phyloP scores from a whole-genome alignment of 768 basidiomycete species.

The Neoboletus brunneissimus region DNA sequence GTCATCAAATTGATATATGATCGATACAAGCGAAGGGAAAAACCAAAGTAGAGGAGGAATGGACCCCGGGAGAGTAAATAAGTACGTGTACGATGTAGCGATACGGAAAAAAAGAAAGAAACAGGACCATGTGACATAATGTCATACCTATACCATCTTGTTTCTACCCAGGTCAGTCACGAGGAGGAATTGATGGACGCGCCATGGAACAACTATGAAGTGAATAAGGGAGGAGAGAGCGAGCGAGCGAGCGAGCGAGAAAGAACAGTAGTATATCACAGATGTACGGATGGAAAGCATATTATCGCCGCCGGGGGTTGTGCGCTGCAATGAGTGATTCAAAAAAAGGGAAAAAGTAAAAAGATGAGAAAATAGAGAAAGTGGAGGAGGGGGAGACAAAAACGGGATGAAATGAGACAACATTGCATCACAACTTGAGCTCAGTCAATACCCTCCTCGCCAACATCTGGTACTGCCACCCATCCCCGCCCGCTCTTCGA shows the following conservation, averaged over 20 bases:
- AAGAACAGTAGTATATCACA: conserved; percentile 20
- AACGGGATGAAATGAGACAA: neutral
- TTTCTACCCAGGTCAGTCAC: conserved; percentile 4
- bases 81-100: neutral
- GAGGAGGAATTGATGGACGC: neutral
- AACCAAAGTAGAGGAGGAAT: neutral
- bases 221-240: neutral
- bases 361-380: neutral
- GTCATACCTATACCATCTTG: neutral
- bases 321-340: conserved; percentile 6
- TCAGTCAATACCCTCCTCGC: conserved; percentile 85
- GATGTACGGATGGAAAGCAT: conserved; percentile 18
- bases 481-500: conserved; percentile 83
- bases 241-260: neutral
- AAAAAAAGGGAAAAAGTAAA: neutral
- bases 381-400: neutral
- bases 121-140: neutral
- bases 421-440: conserved; percentile 63
- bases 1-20: conserved; percentile 7
- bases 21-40: neutral
- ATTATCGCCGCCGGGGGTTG: conserved; percentile 20
- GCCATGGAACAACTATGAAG: neutral
- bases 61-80: conserved; percentile 3
- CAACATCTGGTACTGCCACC: conserved; percentile 98
- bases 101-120: neutral